These are phyloP conservation scores for Cyclostephanos tholiformis DNA, from an alignment of 108 stramenopile species.

Conservation along the genomic window DNA sequence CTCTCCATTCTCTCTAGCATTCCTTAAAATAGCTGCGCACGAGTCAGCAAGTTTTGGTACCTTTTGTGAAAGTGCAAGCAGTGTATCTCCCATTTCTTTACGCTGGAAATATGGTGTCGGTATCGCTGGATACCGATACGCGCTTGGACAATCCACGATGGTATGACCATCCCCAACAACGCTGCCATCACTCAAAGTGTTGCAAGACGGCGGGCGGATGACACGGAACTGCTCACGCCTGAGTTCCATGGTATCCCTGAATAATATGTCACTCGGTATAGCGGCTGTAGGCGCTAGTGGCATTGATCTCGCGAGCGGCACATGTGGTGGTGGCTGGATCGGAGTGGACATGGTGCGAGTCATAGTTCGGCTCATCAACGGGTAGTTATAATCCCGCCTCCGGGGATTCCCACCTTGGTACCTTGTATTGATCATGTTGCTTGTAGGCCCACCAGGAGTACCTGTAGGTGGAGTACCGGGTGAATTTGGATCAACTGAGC, in stretches of 20 bases:
- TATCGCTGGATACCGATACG: slow-evolving; percentile 67
- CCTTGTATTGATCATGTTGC: slow-evolving; percentile 4
- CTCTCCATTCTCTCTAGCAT: slow-evolving; percentile 66
- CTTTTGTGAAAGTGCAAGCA: slow-evolving; percentile 63
- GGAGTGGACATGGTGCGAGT: slow-evolving; percentile 28
- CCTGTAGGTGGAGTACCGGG: slow-evolving; percentile 19
- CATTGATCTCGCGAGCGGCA: neutral
- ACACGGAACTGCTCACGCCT: slow-evolving; percentile 76
- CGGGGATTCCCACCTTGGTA: slow-evolving; percentile 11
- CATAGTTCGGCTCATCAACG: slow-evolving; percentile 41
- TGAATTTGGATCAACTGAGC: slow-evolving; percentile 23
- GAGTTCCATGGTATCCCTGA: slow-evolving; percentile 52
- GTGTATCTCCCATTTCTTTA: slow-evolving; percentile 74
- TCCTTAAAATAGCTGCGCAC: slow-evolving; percentile 60
- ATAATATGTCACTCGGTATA: slow-evolving; percentile 23
- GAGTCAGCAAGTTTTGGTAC: slow-evolving; percentile 64
- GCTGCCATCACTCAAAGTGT: neutral
- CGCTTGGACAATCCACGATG: slow-evolving; percentile 14
- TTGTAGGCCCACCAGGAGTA: slow-evolving; percentile 14
- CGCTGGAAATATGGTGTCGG: slow-evolving; percentile 73
- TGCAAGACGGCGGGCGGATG: slow-evolving; percentile 35
- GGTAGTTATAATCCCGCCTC: slow-evolving; percentile 33
- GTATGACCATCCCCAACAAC: slow-evolving; percentile 1
- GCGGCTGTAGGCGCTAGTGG: neutral
- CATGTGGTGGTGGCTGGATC: neutral